Percentiles rank a stretch among this genome's conserved stretches.
These are phyloP conservation scores for Pseudohyphozyma bogoriensis DNA, from an alignment of 768 basidiomycete genomes.

Conservation along the genomic window DNA sequence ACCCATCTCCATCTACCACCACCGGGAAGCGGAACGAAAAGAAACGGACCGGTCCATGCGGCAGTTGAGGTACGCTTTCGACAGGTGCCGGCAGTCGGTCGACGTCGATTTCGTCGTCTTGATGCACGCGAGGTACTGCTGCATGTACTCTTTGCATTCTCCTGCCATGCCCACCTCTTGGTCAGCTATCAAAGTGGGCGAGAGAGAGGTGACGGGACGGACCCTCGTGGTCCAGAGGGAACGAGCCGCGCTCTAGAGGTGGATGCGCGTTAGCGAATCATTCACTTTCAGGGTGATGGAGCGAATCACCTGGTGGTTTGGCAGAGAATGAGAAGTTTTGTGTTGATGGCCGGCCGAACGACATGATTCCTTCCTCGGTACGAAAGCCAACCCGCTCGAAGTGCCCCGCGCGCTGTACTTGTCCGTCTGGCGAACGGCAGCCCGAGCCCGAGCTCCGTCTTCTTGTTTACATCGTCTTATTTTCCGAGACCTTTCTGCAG, in stretches of 20 bases:
- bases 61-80: conserved; percentile 40
- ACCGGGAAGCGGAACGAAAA: too few relatives aligned
- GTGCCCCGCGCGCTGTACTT: too few relatives aligned
- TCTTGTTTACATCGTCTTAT: too few relatives aligned
- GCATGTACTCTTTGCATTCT: conserved; percentile 42
- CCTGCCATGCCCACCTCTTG: conserved; percentile 30
- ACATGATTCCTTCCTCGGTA: too few relatives aligned
- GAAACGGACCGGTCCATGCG: conserved; percentile 41
- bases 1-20: background rate
- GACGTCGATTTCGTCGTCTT: conserved; percentile 37
- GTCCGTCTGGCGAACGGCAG: too few relatives aligned
- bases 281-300: background rate
- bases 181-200: background rate
- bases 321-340: background rate
- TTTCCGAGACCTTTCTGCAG: too few relatives aligned
- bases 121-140: conserved; percentile 40
- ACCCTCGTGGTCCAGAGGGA: conserved; percentile 44
- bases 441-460: too few relatives aligned
- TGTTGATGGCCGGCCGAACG: conserved; percentile 4
- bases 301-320: background rate
- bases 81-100: conserved; percentile 39
- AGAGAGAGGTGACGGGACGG: conserved; percentile 1
- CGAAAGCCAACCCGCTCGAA: too few relatives aligned
- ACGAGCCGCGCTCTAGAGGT: conserved; percentile 18
- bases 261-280: background rate